These are phyloP conservation scores for Massariosphaeria phaeospora DNA, from an alignment of 495 filamentous ascomycete genomes.

Conservation along the genomic window DNA sequence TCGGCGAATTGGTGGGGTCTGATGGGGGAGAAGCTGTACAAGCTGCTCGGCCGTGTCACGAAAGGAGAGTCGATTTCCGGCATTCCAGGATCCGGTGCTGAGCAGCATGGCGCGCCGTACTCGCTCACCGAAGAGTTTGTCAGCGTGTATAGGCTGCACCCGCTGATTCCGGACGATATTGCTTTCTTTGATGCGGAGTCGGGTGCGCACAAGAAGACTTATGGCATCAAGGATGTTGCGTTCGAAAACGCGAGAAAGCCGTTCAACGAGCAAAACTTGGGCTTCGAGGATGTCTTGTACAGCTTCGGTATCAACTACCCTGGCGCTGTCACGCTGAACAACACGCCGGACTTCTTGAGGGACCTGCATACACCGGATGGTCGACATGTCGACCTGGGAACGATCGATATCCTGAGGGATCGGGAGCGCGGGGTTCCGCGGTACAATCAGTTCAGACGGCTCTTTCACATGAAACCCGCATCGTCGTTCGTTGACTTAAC, in stretches of 20 bases:
- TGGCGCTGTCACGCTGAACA: slow-evolving; percentile 44
- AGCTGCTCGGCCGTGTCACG: slow-evolving; percentile 41
- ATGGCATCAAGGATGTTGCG: slow-evolving; percentile 33
- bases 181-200: slow-evolving; percentile 39
- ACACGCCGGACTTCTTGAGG: slow-evolving; percentile 43
- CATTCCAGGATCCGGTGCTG: slow-evolving; percentile 41
- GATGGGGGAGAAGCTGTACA: slow-evolving; percentile 41
- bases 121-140: slow-evolving; percentile 46
- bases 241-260: slow-evolving; percentile 39
- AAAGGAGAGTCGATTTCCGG: slow-evolving; percentile 42
- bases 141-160: slow-evolving; percentile 44
- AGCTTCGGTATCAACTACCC: slow-evolving; percentile 47
- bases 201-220: slow-evolving; percentile 37
- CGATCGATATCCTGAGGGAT: slow-evolving; percentile 46
- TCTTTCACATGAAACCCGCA: slow-evolving; percentile 38
- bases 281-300: slow-evolving; percentile 45
- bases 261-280: slow-evolving; percentile 28
- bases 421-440: slow-evolving; percentile 46
- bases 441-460: slow-evolving; percentile 45
- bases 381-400: slow-evolving; percentile 39
- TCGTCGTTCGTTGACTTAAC: slow-evolving; percentile 39
- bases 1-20: slow-evolving; percentile 47
- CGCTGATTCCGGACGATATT: slow-evolving; percentile 44
- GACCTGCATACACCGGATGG: slow-evolving; percentile 39
- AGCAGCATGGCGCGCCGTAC: slow-evolving; percentile 38